Conservation (phyloP, 1,284 basidiomycete species). For the Phenoliferia sp. region DNA sequence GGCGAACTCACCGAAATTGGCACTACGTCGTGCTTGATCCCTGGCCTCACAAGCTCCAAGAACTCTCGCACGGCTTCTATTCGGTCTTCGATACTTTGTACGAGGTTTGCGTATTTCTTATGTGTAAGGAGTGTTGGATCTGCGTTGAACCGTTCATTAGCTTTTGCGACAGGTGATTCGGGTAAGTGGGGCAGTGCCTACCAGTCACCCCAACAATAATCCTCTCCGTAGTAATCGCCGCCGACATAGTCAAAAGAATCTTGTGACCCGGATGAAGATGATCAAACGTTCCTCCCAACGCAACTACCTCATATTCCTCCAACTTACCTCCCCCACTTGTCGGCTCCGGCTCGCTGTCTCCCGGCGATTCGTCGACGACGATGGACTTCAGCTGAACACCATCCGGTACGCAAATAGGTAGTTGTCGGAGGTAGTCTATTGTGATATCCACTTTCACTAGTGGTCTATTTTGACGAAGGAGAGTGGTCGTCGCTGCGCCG, state of each 20-base stretch:
- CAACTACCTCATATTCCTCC: slow-evolving; percentile 37
- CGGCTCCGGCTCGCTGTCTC: not conserved
- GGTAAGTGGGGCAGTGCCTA: slow-evolving; percentile 35
- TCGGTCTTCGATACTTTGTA: slow-evolving; percentile 62
- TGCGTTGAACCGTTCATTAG: slow-evolving; percentile 35
- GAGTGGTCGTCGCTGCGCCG: not conserved
- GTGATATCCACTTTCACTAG: slow-evolving; percentile 19
- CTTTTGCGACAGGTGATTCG: not conserved
- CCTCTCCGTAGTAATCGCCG: slow-evolving; percentile 70
- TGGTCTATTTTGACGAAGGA: not conserved
- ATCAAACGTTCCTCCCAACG: slow-evolving; percentile 82
- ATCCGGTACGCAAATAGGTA: slow-evolving; percentile 8
- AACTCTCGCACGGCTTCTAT: slow-evolving; percentile 58
- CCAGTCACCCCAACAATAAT: slow-evolving; percentile 87
- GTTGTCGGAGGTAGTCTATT: slow-evolving; percentile 11
- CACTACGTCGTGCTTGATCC: slow-evolving; percentile 59
- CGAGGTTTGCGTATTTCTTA: slow-evolving; percentile 65
- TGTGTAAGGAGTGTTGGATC: slow-evolving; percentile 67
- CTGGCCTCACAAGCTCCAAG: slow-evolving; percentile 61
- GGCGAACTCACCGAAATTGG: slow-evolving; percentile 49
- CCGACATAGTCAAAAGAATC: slow-evolving; percentile 86
- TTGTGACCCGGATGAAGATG: slow-evolving; percentile 97
- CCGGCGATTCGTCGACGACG: not conserved
- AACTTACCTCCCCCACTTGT: not conserved
- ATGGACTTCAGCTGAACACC: not conserved